A percentile compares a stretch with the other conserved stretches of the same genome.
Evolutionary conservation across 2,329 filamentous ascomycete genomes (phyloP).

Genomic region (Colletotrichum sp.): DNA sequence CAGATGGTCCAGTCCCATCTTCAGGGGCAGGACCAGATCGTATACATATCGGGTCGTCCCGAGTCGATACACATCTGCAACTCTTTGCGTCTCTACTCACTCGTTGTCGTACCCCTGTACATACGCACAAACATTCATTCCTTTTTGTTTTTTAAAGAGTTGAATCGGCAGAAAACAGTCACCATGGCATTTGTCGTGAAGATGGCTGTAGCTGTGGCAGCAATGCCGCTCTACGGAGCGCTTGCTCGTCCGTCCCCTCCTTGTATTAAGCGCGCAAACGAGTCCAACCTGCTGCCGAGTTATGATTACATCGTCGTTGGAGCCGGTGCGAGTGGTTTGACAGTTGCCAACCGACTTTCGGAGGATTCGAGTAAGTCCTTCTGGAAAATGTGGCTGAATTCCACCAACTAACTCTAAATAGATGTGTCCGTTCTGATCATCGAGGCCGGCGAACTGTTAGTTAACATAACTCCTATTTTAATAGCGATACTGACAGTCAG

Average conservation of each 20-base stretch:
- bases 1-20: not conserved
- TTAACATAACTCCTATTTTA: not conserved
- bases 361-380: slow-evolving; percentile 30
- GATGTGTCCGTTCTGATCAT: slow-evolving; percentile 31
- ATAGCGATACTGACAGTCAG: not conserved
- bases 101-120: not conserved
- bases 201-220: slow-evolving; percentile 12
- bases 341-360: slow-evolving; percentile 39
- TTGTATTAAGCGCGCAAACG: not conserved
- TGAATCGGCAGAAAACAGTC: not conserved
- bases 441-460: slow-evolving; percentile 26
- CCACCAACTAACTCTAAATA: not conserved
- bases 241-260: slow-evolving; percentile 9
- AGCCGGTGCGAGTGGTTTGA: slow-evolving; percentile 39
- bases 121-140: slow-evolving; percentile 1
- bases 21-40: not conserved
- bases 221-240: slow-evolving; percentile 9
- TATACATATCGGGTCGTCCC: slow-evolving; percentile 6
- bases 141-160: not conserved
- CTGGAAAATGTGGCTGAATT: no score
- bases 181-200: slow-evolving; percentile 5
- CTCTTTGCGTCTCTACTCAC: not conserved
- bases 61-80: not conserved
- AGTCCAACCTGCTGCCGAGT: not conserved
- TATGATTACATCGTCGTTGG: slow-evolving; percentile 39